A percentile compares a stretch with the other conserved stretches of the same genome.
These are phyloP conservation scores for Daldinia sp. DNA, from an alignment of 2,329 filamentous ascomycete genomes.

Conservation along the genomic window DNA sequence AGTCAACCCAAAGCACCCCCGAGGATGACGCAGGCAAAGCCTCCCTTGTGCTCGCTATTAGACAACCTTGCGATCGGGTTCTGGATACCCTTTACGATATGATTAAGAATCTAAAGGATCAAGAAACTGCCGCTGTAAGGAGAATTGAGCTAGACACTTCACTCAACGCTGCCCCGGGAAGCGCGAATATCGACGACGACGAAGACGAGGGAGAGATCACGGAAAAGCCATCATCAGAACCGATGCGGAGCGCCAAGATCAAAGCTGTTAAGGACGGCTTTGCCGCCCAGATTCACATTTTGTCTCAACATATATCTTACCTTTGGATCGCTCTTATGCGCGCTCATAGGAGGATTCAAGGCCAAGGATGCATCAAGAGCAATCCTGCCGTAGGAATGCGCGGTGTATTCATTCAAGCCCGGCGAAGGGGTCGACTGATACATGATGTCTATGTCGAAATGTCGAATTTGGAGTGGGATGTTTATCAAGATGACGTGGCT, in stretches of 20 bases:
- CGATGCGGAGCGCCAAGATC: constrained; percentile 71
- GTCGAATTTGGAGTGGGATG: constrained; percentile 91
- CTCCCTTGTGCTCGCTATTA: constrained; percentile 78
- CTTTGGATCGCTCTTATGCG: constrained; percentile 96
- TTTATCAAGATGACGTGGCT: constrained; percentile 92
- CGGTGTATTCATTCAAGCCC: constrained; percentile 87
- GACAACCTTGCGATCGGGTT: constrained; percentile 83
- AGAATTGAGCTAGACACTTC: constrained; percentile 63
- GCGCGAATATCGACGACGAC: constrained; percentile 50
- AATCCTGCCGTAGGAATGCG: constrained; percentile 73
- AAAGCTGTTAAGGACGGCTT: constrained; percentile 71
- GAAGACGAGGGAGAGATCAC: constrained; percentile 61
- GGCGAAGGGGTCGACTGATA: constrained; percentile 84
- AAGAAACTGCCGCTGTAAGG: constrained; percentile 65
- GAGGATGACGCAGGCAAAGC: constrained; percentile 79
- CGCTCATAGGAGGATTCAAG: constrained; percentile 92
- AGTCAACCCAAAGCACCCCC: constrained; percentile 77
- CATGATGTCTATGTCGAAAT: constrained; percentile 96
- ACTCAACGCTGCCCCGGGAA: constrained; percentile 41
- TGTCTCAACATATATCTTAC: constrained; percentile 88
- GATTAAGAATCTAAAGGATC: constrained; percentile 74
- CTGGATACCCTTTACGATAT: constrained; percentile 89
- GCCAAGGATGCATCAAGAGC: constrained; percentile 69
- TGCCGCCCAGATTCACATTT: constrained; percentile 74
- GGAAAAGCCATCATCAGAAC: constrained; percentile 54